A percentile compares a stretch with the other conserved stretches of the same genome.
These are phyloP conservation scores for Metschnikowia cubensis DNA, from an alignment of 805 yeast genomes.

Conservation along the genomic window DNA sequence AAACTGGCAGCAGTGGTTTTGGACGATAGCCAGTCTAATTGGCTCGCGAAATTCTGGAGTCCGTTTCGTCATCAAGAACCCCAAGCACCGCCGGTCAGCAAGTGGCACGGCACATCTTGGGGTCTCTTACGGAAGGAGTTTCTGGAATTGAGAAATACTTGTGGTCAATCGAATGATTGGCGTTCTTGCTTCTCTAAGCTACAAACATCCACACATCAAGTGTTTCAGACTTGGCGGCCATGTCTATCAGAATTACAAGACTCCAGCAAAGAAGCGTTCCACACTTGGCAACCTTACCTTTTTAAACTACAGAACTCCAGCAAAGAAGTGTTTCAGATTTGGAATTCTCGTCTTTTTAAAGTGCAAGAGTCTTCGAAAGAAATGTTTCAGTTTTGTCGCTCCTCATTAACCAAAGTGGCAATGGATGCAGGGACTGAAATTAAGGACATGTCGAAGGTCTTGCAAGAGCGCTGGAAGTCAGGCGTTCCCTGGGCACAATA, in stretches of 20 bases:
- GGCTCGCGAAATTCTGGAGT: background rate
- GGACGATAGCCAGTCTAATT: background rate
- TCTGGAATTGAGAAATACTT: too few species aligned
- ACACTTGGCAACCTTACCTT: too few species aligned
- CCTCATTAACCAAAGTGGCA: background rate
- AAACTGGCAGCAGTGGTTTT: background rate
- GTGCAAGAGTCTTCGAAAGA: background rate
- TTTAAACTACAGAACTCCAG: too few species aligned
- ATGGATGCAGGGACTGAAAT: background rate
- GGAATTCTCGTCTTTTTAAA: background rate
- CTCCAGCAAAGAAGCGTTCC: background rate
- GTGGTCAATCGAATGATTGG: background rate
- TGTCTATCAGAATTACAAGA: background rate
- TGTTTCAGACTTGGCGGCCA: background rate
- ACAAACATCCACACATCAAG: background rate
- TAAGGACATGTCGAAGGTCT: background rate
- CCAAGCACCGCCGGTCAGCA: background rate
- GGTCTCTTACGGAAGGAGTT: background rate
- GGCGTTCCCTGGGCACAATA: background rate
- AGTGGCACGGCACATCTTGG: background rate
- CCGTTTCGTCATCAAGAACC: background rate
- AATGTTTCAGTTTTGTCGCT: background rate
- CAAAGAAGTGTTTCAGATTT: too few species aligned
- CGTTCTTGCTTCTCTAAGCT: background rate
- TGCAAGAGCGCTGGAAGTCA: background rate